Evolutionary conservation across 2,329 filamentous ascomycete species (phyloP).

Genomic region (Phialocephala subalpina): DNA sequence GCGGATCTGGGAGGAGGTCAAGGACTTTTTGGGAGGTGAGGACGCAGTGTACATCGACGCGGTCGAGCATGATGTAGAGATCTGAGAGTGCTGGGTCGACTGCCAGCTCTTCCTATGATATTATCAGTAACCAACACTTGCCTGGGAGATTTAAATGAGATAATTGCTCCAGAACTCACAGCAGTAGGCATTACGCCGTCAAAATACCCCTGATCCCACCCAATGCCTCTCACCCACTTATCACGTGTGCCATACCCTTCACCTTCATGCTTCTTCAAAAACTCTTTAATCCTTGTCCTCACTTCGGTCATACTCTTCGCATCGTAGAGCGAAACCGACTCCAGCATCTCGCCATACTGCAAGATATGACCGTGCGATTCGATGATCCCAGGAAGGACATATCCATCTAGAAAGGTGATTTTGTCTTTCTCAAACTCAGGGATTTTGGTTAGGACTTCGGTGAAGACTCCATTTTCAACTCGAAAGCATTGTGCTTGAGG

Average conservation of each 20-base stretch:
- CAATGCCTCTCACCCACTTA: slow-evolving; percentile 72
- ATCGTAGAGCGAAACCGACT: slow-evolving; percentile 71
- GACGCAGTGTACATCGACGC: slow-evolving; percentile 74
- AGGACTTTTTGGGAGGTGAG: slow-evolving; percentile 74
- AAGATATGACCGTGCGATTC: slow-evolving; percentile 75
- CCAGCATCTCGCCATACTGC: slow-evolving; percentile 71
- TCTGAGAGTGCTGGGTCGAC: slow-evolving; percentile 59
- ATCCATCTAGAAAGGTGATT: slow-evolving; percentile 51
- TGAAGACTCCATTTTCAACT: slow-evolving; percentile 59
- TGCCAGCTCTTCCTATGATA: slow-evolving; percentile 59
- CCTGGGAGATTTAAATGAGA: slow-evolving; percentile 45
- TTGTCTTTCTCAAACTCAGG: slow-evolving; percentile 43
- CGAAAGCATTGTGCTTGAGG: slow-evolving; percentile 62
- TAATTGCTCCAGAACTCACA: slow-evolving; percentile 28
- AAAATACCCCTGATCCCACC: slow-evolving; percentile 75
- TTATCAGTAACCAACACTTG: background rate
- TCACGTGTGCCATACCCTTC: slow-evolving; percentile 56
- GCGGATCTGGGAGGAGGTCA: slow-evolving; percentile 60
- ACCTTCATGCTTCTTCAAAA: slow-evolving; percentile 57
- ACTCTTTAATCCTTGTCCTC: slow-evolving; percentile 57
- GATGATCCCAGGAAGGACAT: slow-evolving; percentile 73
- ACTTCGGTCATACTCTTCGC: slow-evolving; percentile 63
- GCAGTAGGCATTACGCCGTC: slow-evolving; percentile 69
- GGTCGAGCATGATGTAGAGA: slow-evolving; percentile 73
- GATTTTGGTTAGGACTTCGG: slow-evolving; percentile 51